Evolutionary conservation across 805 yeast species (phyloP).

Genomic region (Nakazawaea anatomiae): DNA sequence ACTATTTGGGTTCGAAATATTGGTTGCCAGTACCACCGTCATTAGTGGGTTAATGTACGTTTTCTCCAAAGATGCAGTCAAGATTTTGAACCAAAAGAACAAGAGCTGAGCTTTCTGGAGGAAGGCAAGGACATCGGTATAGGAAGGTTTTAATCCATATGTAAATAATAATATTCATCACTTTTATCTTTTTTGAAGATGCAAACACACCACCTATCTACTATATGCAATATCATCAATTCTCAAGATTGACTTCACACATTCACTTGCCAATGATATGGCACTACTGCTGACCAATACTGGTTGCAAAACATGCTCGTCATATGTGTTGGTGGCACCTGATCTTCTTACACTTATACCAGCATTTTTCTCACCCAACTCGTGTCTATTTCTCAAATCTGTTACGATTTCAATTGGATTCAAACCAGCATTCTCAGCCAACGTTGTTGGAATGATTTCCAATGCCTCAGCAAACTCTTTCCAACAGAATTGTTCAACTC

Average conservation of each 20-base stretch:
- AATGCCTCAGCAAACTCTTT: slow-evolving; percentile 88
- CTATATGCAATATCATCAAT: slow-evolving; percentile 96
- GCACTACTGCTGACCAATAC: slow-evolving; percentile 93
- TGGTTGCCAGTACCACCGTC: slow-evolving; percentile 66
- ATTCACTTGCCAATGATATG: slow-evolving; percentile 89
- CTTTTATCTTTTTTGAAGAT: neutral
- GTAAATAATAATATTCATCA: slow-evolving; percentile 18
- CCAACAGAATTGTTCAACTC: slow-evolving; percentile 88
- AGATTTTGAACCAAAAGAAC: slow-evolving; percentile 28
- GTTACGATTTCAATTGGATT: slow-evolving; percentile 89
- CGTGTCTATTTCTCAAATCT: slow-evolving; percentile 87
- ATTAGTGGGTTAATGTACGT: slow-evolving; percentile 76
- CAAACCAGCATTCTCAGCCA: slow-evolving; percentile 93
- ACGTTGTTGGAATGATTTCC: slow-evolving; percentile 88
- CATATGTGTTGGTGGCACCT: slow-evolving; percentile 84
- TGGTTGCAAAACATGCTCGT: slow-evolving; percentile 95
- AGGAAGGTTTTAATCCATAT: slow-evolving; percentile 11
- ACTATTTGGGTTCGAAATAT: slow-evolving; percentile 37
- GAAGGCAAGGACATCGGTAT: too few species aligned
- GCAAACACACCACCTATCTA: slow-evolving; percentile 36
- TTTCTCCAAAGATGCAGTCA: slow-evolving; percentile 64
- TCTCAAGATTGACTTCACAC: slow-evolving; percentile 91
- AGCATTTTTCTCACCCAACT: slow-evolving; percentile 84
- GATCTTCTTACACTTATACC: slow-evolving; percentile 94
- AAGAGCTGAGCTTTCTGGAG: neutral